Evolutionary conservation across 2,329 filamentous ascomycete genomes (phyloP).

Genomic region (Fusarium buxicola): DNA sequence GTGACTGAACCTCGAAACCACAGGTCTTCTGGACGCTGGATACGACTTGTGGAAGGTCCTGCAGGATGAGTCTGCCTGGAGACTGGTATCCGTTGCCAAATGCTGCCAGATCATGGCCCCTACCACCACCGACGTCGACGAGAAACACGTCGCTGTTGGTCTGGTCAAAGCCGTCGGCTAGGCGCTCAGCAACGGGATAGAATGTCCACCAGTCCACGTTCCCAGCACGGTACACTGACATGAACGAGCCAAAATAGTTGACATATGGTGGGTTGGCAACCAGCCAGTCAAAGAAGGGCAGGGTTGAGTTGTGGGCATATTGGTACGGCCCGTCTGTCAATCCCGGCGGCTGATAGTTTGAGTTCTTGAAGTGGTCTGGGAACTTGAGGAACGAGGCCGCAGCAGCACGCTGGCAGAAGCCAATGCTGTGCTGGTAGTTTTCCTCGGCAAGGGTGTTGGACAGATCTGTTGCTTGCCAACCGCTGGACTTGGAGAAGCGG

Average conservation of each 20-base stretch:
- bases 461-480: conserved; percentile 24
- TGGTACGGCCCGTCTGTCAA: conserved; percentile 17
- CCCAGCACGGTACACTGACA: conserved; percentile 25
- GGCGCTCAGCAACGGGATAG: conserved; percentile 19
- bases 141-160: conserved; percentile 18
- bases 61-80: conserved; percentile 23
- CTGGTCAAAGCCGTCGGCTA: conserved; percentile 8
- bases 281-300: conserved; percentile 24
- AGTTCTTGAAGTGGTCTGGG: conserved; percentile 20
- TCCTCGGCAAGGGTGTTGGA: conserved; percentile 23
- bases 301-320: conserved; percentile 17
- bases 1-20: conserved; percentile 7
- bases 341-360: conserved; percentile 16
- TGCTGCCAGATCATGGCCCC: conserved; percentile 34
- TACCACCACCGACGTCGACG: conserved; percentile 34
- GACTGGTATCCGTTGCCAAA: conserved; percentile 18
- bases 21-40: conserved; percentile 7
- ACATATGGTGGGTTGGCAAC: conserved; percentile 18
- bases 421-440: conserved; percentile 25
- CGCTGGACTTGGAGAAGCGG: conserved; percentile 8
- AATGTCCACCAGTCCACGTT: conserved; percentile 25
- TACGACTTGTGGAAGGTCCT: conserved; percentile 38
- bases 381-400: conserved; percentile 18
- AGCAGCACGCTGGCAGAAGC: conserved; percentile 20
- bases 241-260: conserved; percentile 29